A percentile compares a stretch with the other conserved stretches of the same genome.
Evolutionary conservation across 108 stramenopile species (phyloP).

Genomic region (Skeletonema tropicum): DNA sequence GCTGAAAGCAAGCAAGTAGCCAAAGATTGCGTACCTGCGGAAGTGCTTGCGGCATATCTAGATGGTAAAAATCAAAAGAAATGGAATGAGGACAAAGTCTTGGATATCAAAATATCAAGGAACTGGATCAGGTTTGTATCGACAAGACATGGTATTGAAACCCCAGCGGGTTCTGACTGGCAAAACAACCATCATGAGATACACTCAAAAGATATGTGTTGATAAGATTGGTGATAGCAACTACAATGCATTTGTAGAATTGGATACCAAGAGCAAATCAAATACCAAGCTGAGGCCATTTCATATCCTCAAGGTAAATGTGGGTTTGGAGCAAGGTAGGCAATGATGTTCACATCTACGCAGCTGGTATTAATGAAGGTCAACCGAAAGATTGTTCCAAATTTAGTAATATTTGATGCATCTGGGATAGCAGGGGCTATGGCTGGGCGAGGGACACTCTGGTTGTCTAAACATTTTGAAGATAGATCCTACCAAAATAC

Average conservation of each 20-base stretch:
- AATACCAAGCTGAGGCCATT: slow-evolving; percentile 54
- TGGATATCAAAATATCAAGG: slow-evolving; percentile 31
- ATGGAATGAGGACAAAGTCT: slow-evolving; percentile 56
- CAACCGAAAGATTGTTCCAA: slow-evolving; percentile 58
- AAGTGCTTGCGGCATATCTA: slow-evolving; percentile 57
- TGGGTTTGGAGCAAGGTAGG: slow-evolving; percentile 51
- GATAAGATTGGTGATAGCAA: slow-evolving; percentile 53
- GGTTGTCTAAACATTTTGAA: slow-evolving; percentile 55
- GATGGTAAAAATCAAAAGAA: slow-evolving; percentile 54
- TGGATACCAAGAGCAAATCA: slow-evolving; percentile 26
- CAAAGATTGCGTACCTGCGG: slow-evolving; percentile 39
- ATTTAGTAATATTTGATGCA: slow-evolving; percentile 57
- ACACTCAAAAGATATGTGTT: slow-evolving; percentile 50
- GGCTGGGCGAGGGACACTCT: slow-evolving; percentile 63
- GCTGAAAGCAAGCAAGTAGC: slow-evolving; percentile 61
- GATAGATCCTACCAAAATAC: not conserved
- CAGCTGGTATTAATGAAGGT: slow-evolving; percentile 59
- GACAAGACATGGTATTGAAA: slow-evolving; percentile 53
- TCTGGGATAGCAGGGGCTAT: slow-evolving; percentile 56
- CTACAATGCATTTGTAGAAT: slow-evolving; percentile 48
- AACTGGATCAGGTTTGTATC: slow-evolving; percentile 36
- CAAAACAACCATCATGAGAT: slow-evolving; percentile 56
- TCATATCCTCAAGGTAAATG: slow-evolving; percentile 55
- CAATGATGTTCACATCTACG: slow-evolving; percentile 56
- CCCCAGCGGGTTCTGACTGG: slow-evolving; percentile 56